Conservation (phyloP, 208 protist genomes). For the Leishmania tropica region DNA sequence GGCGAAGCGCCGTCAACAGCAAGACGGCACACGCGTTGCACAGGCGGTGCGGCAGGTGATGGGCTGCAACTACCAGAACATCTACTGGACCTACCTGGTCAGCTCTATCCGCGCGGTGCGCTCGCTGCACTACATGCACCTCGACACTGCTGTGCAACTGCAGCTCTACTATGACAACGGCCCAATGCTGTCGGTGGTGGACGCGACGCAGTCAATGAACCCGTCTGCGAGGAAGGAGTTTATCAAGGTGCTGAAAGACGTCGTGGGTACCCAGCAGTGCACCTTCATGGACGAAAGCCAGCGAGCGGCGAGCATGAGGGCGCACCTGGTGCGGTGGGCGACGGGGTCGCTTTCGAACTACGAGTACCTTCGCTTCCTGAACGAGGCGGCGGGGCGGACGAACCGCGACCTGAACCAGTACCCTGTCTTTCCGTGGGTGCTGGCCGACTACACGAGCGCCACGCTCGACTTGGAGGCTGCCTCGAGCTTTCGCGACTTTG, state of each 20-base stretch:
- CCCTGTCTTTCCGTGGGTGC: constrained; percentile 96
- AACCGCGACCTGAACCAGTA: constrained; percentile 95
- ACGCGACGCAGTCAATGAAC: constrained; percentile 89
- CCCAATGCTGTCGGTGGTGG: constrained; percentile 81
- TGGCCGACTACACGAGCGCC: constrained; percentile 89
- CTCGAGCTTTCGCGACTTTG: constrained; percentile 90
- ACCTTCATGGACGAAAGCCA: constrained; percentile 68
- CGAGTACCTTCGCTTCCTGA: constrained; percentile 95
- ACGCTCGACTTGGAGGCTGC: constrained; percentile 73
- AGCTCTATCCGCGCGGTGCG: constrained; percentile 61
- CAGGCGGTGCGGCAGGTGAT: constrained; percentile 84
- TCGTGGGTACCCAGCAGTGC: constrained; percentile 50
- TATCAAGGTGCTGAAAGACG: constrained; percentile 59
- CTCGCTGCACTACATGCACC: constrained; percentile 85
- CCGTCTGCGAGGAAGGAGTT: constrained; percentile 73
- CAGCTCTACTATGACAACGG: constrained; percentile 72
- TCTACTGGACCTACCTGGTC: constrained; percentile 78
- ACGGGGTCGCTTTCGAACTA: constrained; percentile 92
- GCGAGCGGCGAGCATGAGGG: constrained; percentile 48
- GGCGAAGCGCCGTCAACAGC: constrained; percentile 40
- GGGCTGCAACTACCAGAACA: constrained; percentile 55
- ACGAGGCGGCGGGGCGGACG: constrained; percentile 88
- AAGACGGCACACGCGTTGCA: constrained; percentile 81
- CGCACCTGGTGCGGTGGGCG: constrained; percentile 91
- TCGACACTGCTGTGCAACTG: constrained; percentile 81